Base-by-base conservation (phyloP, 345 rosid species). In the Combretum micranthum region DNA sequence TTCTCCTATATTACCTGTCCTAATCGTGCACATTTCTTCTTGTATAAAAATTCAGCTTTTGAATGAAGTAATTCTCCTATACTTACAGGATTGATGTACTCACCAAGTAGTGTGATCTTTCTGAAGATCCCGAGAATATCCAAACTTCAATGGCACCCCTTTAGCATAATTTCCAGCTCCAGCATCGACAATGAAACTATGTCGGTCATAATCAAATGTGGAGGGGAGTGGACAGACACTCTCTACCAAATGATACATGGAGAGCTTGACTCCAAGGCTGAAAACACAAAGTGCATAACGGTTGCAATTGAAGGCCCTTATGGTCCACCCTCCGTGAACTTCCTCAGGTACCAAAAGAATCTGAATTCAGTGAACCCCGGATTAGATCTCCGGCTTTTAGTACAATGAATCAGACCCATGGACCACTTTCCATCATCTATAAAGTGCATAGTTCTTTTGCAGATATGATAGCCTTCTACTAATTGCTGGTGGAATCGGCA, bases 401-500 rank as follows among this genome's bases (percentile, higher is more conserved):
- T 32, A 32, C 9, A 32, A 32, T 32, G 39, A 32, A 32, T 7
- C 9, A 32, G 10, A 32, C 39, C 39, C 39, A 32, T 32, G 9
- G 7, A 32, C 9, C 39, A 32, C 39, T 43, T 50, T 20, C 45
- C 48, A 12, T 16, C 22, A 48, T 9, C 44, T 39, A 18, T 37
- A 22, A 20, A 47, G 2, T 47, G n/a, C 19, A 53, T 15, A 59
- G 53, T 1, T 55, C 3, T 23, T 59, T 32, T 70, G 79, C 83
- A 90, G 97, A 71, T 80, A 83, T 62, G 90, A 83, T 52, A 74
- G 80, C 66, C 69, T 90, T 21, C 79, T 90, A 23, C 69, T 87
- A 63, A 76, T 87, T 7, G 96, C 93, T 0, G 94, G 97, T 15
- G 96, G 96, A 63, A 80, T 80, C 44, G 96, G 97, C 57, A 83